Evolutionary conservation across 2,329 filamentous ascomycete species (phyloP).

Genomic region (Aspergillus novoparasiticus): DNA sequence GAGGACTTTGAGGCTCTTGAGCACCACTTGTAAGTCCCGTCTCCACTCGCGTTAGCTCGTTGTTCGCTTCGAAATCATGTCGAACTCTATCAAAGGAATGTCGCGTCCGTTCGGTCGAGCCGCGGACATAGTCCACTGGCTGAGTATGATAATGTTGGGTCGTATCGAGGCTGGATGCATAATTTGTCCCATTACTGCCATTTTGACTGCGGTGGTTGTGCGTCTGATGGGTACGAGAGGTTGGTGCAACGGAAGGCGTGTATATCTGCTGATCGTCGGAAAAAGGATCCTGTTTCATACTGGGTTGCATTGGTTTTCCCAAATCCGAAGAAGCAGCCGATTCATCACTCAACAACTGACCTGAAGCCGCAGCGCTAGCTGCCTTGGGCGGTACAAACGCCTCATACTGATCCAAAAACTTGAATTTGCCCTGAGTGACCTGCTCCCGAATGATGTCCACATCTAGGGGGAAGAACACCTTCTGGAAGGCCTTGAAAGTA

Average conservation of each 20-base stretch:
- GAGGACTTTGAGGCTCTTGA: conserved; percentile 31
- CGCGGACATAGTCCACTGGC: conserved; percentile 61
- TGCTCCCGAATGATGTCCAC: conserved; percentile 96
- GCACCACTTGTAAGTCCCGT: conserved; percentile 53
- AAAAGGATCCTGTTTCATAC: conserved; percentile 64
- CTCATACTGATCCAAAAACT: conserved; percentile 65
- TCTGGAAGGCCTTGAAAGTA: conserved; percentile 82
- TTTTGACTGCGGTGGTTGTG: conserved; percentile 84
- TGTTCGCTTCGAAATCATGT: conserved; percentile 82
- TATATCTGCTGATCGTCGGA: conserved; percentile 93
- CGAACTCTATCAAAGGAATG: conserved; percentile 84
- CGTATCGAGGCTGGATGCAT: conserved; percentile 60
- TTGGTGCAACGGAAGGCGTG: conserved; percentile 80
- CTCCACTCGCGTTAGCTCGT: conserved; percentile 86
- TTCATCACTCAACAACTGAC: conserved; percentile 38
- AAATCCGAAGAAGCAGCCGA: conserved; percentile 44
- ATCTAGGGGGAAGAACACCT: conserved; percentile 90
- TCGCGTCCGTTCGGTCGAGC: conserved; percentile 84
- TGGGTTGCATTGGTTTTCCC: conserved; percentile 54
- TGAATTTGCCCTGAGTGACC: conserved; percentile 78
- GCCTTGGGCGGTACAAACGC: conserved; percentile 53
- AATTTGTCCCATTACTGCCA: conserved; percentile 91
- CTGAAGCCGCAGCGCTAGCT: conserved; percentile 43
- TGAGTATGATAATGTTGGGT: conserved; percentile 57
- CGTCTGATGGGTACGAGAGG: conserved; percentile 74